Evolutionary conservation across 1,284 basidiomycete genomes (phyloP).

Genomic region (Sutorius eximius): DNA sequence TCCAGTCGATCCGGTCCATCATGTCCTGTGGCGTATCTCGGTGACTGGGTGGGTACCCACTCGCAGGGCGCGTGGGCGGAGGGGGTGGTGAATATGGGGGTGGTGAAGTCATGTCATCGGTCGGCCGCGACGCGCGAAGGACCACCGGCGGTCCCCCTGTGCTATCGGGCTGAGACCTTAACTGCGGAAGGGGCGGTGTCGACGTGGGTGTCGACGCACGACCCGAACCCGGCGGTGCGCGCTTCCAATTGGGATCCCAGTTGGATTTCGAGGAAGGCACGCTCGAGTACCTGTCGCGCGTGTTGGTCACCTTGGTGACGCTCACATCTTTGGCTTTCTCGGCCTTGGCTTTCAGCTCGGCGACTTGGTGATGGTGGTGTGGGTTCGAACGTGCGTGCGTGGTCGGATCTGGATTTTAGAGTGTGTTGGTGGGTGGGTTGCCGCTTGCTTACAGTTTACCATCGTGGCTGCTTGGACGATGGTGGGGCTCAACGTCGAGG

Average conservation of each 20-base stretch:
- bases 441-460: constrained; percentile 31
- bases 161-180: constrained; percentile 15
- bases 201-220: constrained; percentile 6
- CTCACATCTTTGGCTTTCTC: constrained; percentile 55
- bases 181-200: constrained; percentile 18
- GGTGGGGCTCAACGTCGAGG: background rate
- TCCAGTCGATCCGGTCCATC: constrained; percentile 58
- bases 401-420: background rate
- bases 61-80: constrained; percentile 18
- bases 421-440: background rate
- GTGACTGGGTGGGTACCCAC: constrained; percentile 25
- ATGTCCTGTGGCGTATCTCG: constrained; percentile 2
- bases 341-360: constrained; percentile 65
- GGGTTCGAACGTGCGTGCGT: background rate
- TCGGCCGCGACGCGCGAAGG: constrained; percentile 8
- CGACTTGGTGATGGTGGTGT: constrained; percentile 39
- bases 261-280: constrained; percentile 57
- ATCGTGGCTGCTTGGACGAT: constrained; percentile 10
- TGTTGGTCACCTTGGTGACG: constrained; percentile 51
- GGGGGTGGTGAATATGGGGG: constrained; percentile 7
- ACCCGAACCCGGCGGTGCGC: constrained; percentile 23
- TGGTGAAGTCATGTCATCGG: background rate
- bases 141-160: constrained; percentile 1
- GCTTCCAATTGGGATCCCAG: constrained; percentile 51
- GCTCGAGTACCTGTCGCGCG: constrained; percentile 57